Conservation (phyloP, 768 basidiomycete genomes). For the Exidia glandulosa region DNA sequence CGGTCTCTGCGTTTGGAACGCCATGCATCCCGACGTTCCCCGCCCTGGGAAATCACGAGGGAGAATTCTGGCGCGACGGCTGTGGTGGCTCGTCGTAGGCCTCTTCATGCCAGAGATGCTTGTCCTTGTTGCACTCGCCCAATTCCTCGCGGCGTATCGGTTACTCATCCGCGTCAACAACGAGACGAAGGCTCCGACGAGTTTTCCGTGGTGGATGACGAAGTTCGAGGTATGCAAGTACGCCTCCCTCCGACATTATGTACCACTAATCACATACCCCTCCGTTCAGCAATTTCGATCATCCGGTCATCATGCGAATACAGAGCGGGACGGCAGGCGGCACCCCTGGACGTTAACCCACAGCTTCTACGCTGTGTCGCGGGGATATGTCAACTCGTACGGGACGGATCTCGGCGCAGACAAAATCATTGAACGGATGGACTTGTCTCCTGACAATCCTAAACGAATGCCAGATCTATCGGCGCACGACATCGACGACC, state of each 20-base stretch:
- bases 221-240: too few species aligned
- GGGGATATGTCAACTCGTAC: not conserved
- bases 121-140: not conserved
- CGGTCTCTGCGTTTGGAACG: constrained; percentile 9
- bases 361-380: not conserved
- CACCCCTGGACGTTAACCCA: not conserved
- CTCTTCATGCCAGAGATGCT: constrained; percentile 6
- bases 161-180: not conserved
- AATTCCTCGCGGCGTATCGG: not conserved
- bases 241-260: not conserved
- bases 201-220: not conserved
- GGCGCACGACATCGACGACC: not conserved
- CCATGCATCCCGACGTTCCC: constrained; percentile 5
- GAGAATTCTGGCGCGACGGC: not conserved
- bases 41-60: not conserved
- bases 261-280: not conserved
- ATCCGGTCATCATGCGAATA: not conserved
- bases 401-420: too few species aligned
- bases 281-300: not conserved
- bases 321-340: not conserved
- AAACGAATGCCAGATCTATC: not conserved
- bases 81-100: constrained; percentile 1
- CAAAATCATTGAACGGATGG: too few species aligned
- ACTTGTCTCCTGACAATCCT: too few species aligned
- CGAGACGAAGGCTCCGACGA: not conserved